These are phyloP conservation scores for Phytopythium oedochilum DNA, from an alignment of 352 stramenopile species.

Conservation along the genomic window DNA sequence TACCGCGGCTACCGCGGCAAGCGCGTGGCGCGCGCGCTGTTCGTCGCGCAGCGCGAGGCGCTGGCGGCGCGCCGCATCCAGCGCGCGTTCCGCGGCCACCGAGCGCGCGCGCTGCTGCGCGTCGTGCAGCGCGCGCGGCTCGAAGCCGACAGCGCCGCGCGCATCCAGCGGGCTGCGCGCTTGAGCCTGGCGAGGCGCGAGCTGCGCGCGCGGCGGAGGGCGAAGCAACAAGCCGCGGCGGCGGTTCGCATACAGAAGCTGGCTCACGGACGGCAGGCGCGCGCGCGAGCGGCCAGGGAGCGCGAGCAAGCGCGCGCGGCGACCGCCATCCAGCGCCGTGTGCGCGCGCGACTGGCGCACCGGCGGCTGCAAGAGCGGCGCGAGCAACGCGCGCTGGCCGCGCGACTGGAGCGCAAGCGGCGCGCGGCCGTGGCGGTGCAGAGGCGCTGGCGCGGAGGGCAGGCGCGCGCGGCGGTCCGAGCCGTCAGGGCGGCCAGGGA, in stretches of 20 bases:
- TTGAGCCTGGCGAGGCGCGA: slow-evolving; percentile 49
- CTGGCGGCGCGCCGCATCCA: slow-evolving; percentile 61
- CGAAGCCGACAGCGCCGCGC: slow-evolving; percentile 46
- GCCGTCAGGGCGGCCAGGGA: slow-evolving; percentile 15
- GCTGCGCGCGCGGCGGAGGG: background rate
- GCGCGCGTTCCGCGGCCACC: slow-evolving; percentile 56
- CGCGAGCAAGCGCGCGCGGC: background rate
- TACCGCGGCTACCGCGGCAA: slow-evolving; percentile 81
- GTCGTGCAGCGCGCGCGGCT: slow-evolving; percentile 64
- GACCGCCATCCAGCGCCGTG: background rate
- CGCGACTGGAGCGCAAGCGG: slow-evolving; percentile 5
- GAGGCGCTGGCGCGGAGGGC: slow-evolving; percentile 31
- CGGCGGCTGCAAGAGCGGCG: background rate
- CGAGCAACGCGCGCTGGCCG: background rate
- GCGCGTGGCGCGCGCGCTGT: slow-evolving; percentile 51
- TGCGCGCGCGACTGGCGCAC: background rate
- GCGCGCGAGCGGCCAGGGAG: background rate
- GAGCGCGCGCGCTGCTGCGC: slow-evolving; percentile 45
- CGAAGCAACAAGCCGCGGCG: background rate
- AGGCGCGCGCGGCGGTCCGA: slow-evolving; percentile 28
- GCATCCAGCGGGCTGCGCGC: slow-evolving; percentile 53
- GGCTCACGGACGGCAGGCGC: background rate
- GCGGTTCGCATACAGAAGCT: background rate
- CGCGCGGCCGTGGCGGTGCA: slow-evolving; percentile 54
- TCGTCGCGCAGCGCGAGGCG: slow-evolving; percentile 54